Base-by-base conservation (phyloP, 495 filamentous ascomycete species). In the Penicillium flavigenum region DNA sequence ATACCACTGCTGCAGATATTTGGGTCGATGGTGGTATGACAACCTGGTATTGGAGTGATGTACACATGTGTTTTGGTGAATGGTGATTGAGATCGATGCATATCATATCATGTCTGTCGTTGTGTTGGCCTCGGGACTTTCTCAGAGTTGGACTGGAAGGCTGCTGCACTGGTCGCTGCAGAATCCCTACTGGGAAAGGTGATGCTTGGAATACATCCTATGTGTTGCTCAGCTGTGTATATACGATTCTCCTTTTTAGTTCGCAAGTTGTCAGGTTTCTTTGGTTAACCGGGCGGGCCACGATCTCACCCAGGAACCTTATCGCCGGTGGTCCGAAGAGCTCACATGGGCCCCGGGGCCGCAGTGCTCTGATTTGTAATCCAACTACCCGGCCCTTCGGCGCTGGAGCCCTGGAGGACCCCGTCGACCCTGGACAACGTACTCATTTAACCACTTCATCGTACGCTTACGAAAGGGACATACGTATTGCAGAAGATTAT, bases 1-100 rank as follows among this genome's bases (percentile, higher is more conserved):
- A 96, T 61, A 86, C 96, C 46, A 96, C 92, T 57, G 92, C 88
- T 2, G 79, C 82, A 39, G 92, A 96, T 57, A 93, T 98, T 75
- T 84, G 92, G 10, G 91, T 96, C 2, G 46, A 48, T 20, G 46
- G 46, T 31, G 46, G 46, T 19, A 32, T 48, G 46, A 34, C 46
- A 17, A 8, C 46, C 7, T 48, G 27, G 46, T 32, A 32, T 2
- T 14, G 26, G n/a, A 12, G 16, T 39, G 7, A 39, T 17, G 16
- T 39, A 9, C 36, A 39, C 6, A 16, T 2, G 8, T n/a, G 7
- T 17, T 17, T 39, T n/a, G 16, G 0, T n/a, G n/a, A 39, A n/a
- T 39, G n/a, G 34, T 38, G 34, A 38, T 38, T 39, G 36, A 39
- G n/a, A 39, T 39, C 16, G n/a, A 39, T 39, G n/a, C 6, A 39